phyloP scores from a whole-genome alignment of 371 early-diverging fungal genomes.

The Funneliformis caledonium region DNA sequence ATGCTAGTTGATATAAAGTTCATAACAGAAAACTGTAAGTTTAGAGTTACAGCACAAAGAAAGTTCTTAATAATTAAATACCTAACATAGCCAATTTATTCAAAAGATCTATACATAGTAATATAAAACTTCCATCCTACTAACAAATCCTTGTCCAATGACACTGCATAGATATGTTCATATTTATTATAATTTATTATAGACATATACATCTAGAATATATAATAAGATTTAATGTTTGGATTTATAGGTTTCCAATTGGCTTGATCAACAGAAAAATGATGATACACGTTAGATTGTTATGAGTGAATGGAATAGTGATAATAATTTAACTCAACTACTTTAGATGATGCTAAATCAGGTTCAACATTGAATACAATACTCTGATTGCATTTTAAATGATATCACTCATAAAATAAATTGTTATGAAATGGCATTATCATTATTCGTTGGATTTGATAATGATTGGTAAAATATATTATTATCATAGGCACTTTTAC shows the following conservation, averaged over 20 bases:
- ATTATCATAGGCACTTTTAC: background rate
- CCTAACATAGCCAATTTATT: background rate
- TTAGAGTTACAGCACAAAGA: background rate
- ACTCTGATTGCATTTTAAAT: background rate
- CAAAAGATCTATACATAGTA: too few species aligned
- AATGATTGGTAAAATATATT: background rate
- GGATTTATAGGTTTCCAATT: too few species aligned
- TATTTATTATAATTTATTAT: too few species aligned
- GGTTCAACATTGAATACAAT: background rate
- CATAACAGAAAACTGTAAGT: background rate
- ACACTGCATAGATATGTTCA: background rate
- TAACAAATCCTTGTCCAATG: background rate
- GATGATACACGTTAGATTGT: background rate
- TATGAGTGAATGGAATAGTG: background rate
- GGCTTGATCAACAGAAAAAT: too few species aligned
- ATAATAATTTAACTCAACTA: background rate
- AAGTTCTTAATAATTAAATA: background rate
- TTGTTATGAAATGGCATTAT: background rate
- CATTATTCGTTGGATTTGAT: background rate
- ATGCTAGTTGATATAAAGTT: background rate
- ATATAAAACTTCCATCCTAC: too few species aligned
- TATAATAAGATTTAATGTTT: too few species aligned
- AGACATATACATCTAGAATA: background rate
- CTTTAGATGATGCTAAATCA: background rate
- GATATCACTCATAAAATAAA: background rate